Base-by-base conservation (phyloP, 495 filamentous ascomycete genomes). In the Aspergillus carlsbadensis region DNA sequence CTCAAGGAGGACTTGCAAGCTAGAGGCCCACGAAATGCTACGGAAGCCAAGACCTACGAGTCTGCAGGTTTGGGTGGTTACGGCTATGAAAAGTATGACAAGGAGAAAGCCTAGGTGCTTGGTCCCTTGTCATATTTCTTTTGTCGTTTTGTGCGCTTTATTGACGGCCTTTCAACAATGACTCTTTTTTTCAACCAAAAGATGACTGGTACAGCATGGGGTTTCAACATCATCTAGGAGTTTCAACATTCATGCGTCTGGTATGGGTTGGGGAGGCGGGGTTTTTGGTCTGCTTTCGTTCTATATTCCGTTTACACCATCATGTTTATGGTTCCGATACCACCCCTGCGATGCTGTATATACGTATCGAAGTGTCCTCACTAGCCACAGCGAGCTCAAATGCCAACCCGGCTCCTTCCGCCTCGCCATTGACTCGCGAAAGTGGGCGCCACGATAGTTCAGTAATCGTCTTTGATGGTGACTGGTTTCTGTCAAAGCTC, bases 1-100 rank as follows among this genome's bases (percentile, higher is more conserved):
- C 73, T 98, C 72, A 82, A 86, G 67, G 84, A 89, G 59, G 94
- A 98, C 74, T 69, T 97, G 62, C 69, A 79, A 59, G 87, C 89
- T 56, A 79, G 94, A 50, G 94, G 95, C 0, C 91, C 91, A 14
- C 78, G 94, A 65, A 79, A 83, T 62, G 78, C 70, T 68, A 78
- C 24, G 75, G 78, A 94, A 73, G 89, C 84, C 2, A 85, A 83
- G 74, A 84, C 87, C 10, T 96, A 95, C 58, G 72, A 76, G 52
- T 81, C 67, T 35, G 81, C 84, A 4, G 90, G 88, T 0, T 75
- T 87, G 49, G 92, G 91, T 3, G 92, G 92, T 3, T 96, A 96
- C 77, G 92, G 92, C 4, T 69, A 82, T 37, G 89, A 94, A 80
- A 84, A 84, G 56, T 20, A 44, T 46, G 46, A 44, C 31, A 36